Evolutionary conservation across 73 alveolate species (phyloP).

Genomic region (Tetrahymena elliotti): DNA sequence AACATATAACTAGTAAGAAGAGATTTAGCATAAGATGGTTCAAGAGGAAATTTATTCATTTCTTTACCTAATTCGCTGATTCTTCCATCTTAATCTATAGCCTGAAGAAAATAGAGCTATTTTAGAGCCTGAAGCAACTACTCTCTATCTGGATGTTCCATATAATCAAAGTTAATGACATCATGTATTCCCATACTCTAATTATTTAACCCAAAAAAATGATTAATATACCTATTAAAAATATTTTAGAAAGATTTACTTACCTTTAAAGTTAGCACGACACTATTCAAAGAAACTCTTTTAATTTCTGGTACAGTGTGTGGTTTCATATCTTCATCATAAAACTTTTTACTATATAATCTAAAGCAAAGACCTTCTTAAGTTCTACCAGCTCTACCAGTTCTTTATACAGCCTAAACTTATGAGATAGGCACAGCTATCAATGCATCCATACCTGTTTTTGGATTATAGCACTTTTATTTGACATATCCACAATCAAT

Average conservation of each 20-base stretch:
- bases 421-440: constrained; percentile 81
- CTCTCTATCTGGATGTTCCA: constrained; percentile 81
- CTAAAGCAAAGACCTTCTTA: constrained; percentile 90
- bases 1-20: constrained; percentile 47
- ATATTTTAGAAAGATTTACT: too few species aligned
- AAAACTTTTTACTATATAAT: constrained; percentile 80
- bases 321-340: constrained; percentile 56
- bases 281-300: constrained; percentile 69
- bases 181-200: constrained; percentile 76
- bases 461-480: constrained; percentile 79
- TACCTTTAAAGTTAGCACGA: constrained; percentile 51
- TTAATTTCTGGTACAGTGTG: constrained; percentile 71
- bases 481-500: constrained; percentile 92
- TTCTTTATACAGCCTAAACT: constrained; percentile 85
- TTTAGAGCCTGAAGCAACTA: constrained; percentile 64
- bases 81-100: constrained; percentile 72
- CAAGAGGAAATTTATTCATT: constrained; percentile 83
- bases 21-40: constrained; percentile 79
- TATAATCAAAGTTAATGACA: constrained; percentile 79
- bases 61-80: constrained; percentile 75
- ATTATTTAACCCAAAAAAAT: neutral
- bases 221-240: neutral
- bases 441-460: constrained; percentile 89
- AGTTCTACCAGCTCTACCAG: constrained; percentile 98
- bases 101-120: constrained; percentile 71